Base-by-base conservation (phyloP, 805 yeast genomes). In the Candida sphagnicola region DNA sequence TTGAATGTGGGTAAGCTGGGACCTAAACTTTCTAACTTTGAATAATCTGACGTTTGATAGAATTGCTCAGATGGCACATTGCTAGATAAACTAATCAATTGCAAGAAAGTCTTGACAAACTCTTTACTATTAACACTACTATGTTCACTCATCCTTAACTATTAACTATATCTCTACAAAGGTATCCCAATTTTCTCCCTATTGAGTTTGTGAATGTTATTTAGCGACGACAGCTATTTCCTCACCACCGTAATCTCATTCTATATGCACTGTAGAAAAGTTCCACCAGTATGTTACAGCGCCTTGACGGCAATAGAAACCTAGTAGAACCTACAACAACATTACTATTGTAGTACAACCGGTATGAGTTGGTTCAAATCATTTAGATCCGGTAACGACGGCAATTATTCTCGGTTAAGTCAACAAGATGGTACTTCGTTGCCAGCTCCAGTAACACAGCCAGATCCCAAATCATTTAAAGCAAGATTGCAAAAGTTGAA, bases 1-100 rank as follows among this genome's bases (percentile, higher is more conserved):
- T 65, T 64, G 29, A 75, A 49, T 14, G 67, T 57, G 34, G 82
- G 81, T 30, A 78, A 63, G 17, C 74, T 62, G 8, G 78, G 77
- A 16, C 78, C 72, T 54, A 57, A 59, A 18, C 59, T 61, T 48
- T 43, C 50, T 18, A 67, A 42, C 23, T 48, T 50, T 36, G 41
- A 37, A 38, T 62, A 59, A 15, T 65, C 61, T 4, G 54, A 48
- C 4, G 69, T 53, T 34, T 59, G 46, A 44, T 59, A 54, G 54
- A 65, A 67, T n/a, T 44, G 31, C 29, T 57, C 61, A 1, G 61
- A 37, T 0, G 66, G 48, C 0, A 65, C 60, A 29, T 61, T 65
- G n/a, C 64, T 55, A 5, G 74, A 67, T 39, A 77, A 60, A 16
- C 62, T 55, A 11, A 78, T 66, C 42, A 78, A 62, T 41, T 73